Base-by-base conservation (phyloP, 306 rosid genomes). In the Oemleria cerasiformis region DNA sequence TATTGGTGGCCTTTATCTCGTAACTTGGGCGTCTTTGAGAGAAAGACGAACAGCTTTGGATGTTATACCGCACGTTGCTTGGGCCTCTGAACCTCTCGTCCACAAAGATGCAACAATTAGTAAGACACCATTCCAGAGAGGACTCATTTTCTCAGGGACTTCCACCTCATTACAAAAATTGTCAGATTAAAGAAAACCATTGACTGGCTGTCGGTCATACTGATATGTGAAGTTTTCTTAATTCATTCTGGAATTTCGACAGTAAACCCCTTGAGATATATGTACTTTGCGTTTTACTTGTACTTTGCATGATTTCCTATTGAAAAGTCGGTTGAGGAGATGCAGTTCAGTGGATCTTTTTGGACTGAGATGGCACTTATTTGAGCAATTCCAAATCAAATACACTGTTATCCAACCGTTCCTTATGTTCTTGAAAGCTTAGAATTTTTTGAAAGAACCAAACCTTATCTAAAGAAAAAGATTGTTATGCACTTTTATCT, bases 11-110 rank as follows among this genome's bases (percentile, higher is more conserved):
- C 92, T 94, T 42, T 91, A 94, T 74, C 49, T 70, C 57, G 96
- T 94, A 71, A 87, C 95, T 36, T 94, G 97, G 99, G 95, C 91
- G 34, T 77, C 99, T 50, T 73, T 70, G 73, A 87, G 75, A 60
- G 97, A 91, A 82, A 86, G 78, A 70, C 85, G 73, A 60, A 67
- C 84, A 53, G 71, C 58, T 68, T 16, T 54, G 51, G 86, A 76
- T 45, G 72, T 68, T 64, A 40, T 60, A 47, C 81, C 87, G 7
- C 85, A 70, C 48, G 68, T 67, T 19, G 58, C 79, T 54, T 78
- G 86, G 73, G 65, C 66, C 57, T 56, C 92, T 6, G 97, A 94
- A 70, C 95, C 94, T 42, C 86, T 91, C 65, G 66, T 87, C 77
- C 86, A 71, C 71, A 79, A 74, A 53, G 89, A 80, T 69, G 45